phyloP scores from a whole-genome alignment of 169 alveolate species.

The Besnoitia besnoiti region DNA sequence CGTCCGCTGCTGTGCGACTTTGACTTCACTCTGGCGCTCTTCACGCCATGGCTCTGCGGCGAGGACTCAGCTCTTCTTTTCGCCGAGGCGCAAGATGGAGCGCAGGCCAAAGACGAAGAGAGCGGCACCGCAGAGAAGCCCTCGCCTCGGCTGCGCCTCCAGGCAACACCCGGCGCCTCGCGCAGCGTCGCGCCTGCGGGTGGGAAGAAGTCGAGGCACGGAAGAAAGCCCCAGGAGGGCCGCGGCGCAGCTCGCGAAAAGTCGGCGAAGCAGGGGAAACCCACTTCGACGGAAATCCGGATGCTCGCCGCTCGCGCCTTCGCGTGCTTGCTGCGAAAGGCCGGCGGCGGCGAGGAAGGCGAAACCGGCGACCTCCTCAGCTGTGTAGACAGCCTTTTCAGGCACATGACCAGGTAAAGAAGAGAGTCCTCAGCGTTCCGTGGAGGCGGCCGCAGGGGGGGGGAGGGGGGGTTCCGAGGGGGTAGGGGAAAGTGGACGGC shows the following conservation, averaged over 20 bases:
- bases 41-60: conserved; percentile 26
- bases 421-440: no score
- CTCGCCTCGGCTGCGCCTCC: not conserved
- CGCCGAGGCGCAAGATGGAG: not conserved
- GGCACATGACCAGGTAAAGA: not conserved
- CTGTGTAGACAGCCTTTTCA: not conserved
- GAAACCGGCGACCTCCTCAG: not conserved
- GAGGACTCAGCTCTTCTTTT: not conserved
- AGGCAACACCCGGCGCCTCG: not conserved
- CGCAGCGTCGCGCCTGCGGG: not conserved
- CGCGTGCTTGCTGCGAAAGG: conserved; percentile 24
- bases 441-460: no score
- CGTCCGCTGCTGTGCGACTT: conserved; percentile 5
- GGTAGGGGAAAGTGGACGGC: no score
- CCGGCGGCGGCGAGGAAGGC: not conserved
- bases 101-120: not conserved
- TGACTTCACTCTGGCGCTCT: not conserved
- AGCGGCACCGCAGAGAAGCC: not conserved
- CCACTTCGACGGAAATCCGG: not conserved
- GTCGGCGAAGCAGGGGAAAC: not conserved
- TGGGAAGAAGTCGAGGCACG: not conserved
- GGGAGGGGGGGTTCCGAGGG: no score
- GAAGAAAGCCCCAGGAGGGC: not conserved
- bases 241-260: not conserved
- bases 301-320: not conserved